Percentiles rank a stretch among this genome's conserved stretches.
Conservation (phyloP, 139 green algal species). For the Coelastrella sp. region DNA sequence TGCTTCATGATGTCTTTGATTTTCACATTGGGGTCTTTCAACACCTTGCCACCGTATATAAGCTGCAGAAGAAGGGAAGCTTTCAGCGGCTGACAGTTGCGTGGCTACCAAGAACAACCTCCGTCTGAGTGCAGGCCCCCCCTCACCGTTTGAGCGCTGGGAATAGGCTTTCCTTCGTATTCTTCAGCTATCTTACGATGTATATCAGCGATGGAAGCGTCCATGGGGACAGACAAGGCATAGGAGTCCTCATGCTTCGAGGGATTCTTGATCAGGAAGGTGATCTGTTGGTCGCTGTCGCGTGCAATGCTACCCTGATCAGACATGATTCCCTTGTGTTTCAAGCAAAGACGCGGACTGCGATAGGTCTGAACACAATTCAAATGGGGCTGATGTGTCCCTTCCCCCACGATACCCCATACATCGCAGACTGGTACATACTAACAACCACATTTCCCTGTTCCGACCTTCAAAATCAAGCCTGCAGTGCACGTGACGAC, state of each 20-base stretch:
- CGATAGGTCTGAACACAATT: not conserved
- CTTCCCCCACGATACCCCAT: no score
- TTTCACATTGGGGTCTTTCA: slow-evolving; percentile 54
- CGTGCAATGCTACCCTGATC: not conserved
- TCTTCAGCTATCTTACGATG: slow-evolving; percentile 27
- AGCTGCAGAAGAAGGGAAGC: slow-evolving; percentile 55
- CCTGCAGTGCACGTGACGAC: no score
- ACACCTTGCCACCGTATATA: slow-evolving; percentile 75
- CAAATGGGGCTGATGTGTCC: not conserved
- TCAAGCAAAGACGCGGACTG: not conserved
- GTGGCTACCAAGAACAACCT: not conserved
- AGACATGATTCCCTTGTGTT: not conserved
- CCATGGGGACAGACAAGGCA: slow-evolving; percentile 35
- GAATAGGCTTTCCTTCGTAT: slow-evolving; percentile 52
- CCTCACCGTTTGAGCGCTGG: slow-evolving; percentile 53
- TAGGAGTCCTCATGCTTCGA: slow-evolving; percentile 36
- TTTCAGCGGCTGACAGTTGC: slow-evolving; percentile 4
- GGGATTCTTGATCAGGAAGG: slow-evolving; percentile 57
- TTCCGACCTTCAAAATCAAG: no score
- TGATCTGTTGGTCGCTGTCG: slow-evolving; percentile 33
- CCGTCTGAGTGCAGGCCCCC: not conserved
- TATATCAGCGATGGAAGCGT: slow-evolving; percentile 50
- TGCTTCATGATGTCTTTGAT: slow-evolving; percentile 54
- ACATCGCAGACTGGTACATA: no score
- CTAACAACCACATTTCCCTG: no score